Base-by-base conservation (phyloP, 2,329 filamentous ascomycete genomes). In the Septoria linicola region DNA sequence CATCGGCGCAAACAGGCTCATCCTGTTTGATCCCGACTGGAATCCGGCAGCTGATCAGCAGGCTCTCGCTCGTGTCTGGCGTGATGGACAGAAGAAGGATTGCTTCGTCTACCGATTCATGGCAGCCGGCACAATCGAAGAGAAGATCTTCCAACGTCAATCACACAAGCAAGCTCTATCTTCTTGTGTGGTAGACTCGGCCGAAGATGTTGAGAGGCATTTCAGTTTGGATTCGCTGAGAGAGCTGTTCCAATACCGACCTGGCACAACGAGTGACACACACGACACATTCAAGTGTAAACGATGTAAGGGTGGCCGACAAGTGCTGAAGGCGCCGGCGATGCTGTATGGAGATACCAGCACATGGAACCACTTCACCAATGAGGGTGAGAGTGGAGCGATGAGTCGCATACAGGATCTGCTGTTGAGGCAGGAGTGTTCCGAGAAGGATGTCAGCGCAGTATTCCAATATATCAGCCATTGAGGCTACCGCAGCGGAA, bases 51-150 rank as follows among this genome's bases (percentile, higher is more conserved):
- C 93, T 1, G 93, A 99, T 66, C 93, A 99, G 70, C 93, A 99
- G 73, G 93, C 93, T 3, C 80, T 99, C 23, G 93, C 93, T 30
- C 88, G 93, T 76, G 93, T 99, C 16, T 99, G 93, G 93, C 88
- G 93, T 77, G 93, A 99, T 64, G 93, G 93, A 0, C 93, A 99
- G 71, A 97, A 95, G 79, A 99, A 99, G 68, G 93, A 99, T 66
- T 99, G 93, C 66, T 99, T 99, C 64, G 93, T 99, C 13, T 99
- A 99, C 70, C 88, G 93, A n/a, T 99, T 99, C 73, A 99, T 99
- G 63, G 88, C 91, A 0, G 97, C 95, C 0, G 93, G 93, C 3
- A 96, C 91, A 0, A 99, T 99, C 55, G 93, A 99, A 68, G 93
- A 99, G 72, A 99, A 99, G 74, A 96, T 99, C 61, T 99, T 99